Evolutionary conservation across 257 asterid genomes (phyloP), one percentile per base, ranked within the genome.

Genomic region (Lithospermum erythrorhizon): DNA sequence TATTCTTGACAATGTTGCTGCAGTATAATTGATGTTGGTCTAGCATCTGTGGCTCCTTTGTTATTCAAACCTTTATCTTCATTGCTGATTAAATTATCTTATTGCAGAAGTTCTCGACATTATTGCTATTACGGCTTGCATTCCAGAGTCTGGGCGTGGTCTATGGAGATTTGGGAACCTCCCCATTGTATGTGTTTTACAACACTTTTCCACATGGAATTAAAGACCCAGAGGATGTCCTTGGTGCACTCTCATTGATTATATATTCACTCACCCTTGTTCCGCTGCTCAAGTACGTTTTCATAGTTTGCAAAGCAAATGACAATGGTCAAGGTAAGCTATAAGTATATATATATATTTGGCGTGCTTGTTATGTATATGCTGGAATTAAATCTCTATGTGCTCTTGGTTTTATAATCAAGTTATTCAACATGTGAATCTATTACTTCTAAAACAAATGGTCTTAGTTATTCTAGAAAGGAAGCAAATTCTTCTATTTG

Each of bases 91-190:
- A 9, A 48, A 55, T 27, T 65, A 68, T 32, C 21, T 75, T 68
- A 13, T 53, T 58, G 60, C 96, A 93, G 99, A 79, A 85, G 70
- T 87, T 82, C 64, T 89, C 99, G 1, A 57, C 96, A 6, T 53
- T 93, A 66, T 79, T 93, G 83, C 79, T 93, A 20, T 66, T 89
- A 64, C 79, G 96, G 83, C 94, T 93, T 66, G 99, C 99, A 27
- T 93, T 93, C 74, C 99, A 93, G 82, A 93, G 97, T 62, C 76
- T 93, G 47, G 99, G 99, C 66, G 94, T 93, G 53, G 99, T 93
- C 20, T 93, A 93, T 61, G 99, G 99, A 59, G 99, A 93, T 82
- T 71, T 93, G 75, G 99, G 97, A 57, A 93, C 99, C 0, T 93
- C 99, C 63, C 99, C 99, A 0, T 76, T 93, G 73, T 93, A 93